These are phyloP conservation scores for Chlamydomonas sp. DNA, from an alignment of 139 green algal genomes.

Conservation along the genomic window DNA sequence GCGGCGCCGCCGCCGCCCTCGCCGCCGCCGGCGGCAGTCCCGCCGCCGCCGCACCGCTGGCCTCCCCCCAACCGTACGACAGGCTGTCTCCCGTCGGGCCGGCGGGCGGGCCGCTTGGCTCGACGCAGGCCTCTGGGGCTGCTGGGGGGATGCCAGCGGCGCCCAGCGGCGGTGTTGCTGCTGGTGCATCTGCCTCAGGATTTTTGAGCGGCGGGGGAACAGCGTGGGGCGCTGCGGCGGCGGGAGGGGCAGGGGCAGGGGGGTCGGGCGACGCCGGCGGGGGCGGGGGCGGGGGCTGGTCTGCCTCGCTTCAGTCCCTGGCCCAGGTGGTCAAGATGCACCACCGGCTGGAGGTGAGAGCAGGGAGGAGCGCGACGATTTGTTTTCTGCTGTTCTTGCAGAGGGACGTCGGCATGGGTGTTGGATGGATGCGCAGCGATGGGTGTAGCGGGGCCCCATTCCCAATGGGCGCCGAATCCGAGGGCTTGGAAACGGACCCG, in stretches of 20 bases:
- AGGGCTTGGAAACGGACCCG: too few relatives aligned
- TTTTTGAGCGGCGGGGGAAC: too few relatives aligned
- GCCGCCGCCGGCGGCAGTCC: not conserved
- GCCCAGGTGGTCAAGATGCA: slow-evolving; percentile 34
- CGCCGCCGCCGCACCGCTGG: not conserved
- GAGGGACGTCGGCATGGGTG: too few relatives aligned
- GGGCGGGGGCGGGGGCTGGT: not conserved
- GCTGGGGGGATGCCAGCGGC: not conserved
- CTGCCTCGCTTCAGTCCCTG: not conserved
- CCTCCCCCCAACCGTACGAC: not conserved
- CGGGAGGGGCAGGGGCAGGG: not conserved
- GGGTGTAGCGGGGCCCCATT: too few relatives aligned
- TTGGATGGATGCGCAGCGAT: too few relatives aligned
- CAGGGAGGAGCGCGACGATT: too few relatives aligned
- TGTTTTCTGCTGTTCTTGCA: too few relatives aligned
- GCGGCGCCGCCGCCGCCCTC: not conserved
- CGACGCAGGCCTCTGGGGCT: too few relatives aligned
- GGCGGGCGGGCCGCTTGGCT: too few relatives aligned
- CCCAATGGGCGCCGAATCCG: too few relatives aligned
- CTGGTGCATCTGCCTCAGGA: too few relatives aligned
- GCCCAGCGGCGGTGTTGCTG: too few relatives aligned
- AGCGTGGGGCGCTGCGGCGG: not conserved
- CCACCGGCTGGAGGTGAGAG: slow-evolving; percentile 15
- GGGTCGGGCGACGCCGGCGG: not conserved
- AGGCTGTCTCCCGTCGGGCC: not conserved